Base-by-base conservation (phyloP, 768 basidiomycete genomes). In the Hysterangium stoloniferum region DNA sequence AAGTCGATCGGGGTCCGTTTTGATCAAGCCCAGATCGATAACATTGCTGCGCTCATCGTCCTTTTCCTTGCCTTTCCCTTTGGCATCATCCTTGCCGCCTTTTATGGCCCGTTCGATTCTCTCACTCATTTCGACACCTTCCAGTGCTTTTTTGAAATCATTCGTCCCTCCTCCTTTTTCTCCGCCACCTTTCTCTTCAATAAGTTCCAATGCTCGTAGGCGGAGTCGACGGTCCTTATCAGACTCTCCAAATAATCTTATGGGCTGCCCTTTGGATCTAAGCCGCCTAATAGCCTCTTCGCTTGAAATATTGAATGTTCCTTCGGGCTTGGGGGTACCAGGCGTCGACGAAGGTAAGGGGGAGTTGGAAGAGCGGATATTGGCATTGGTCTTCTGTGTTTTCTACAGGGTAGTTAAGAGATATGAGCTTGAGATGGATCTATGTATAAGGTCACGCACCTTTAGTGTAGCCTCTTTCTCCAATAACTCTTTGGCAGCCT, bases 161-260 rank as follows among this genome's bases (percentile, higher is more conserved):
- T 98, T 98, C 64, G 92, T 89, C 1, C 91, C 90, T 22, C 82
- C 85, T 19, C 52, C 57, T 29, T 80, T 75, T 51, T 89, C 84
- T n/a, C n/a, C n/a, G 52, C 80, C 77, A 3, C 82, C 87, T 48
- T 84, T 86, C 67, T 93, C 90, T 61, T 99, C 96, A 49, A 97
- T 88, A 32, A 99, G 79, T 63, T 99, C 96, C 13, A 99, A 71
- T 1, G 96, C 95, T 45, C 96, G 80, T 12, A 99, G 69, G 12
- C 96, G 81, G 12, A 97, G 68, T 28, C 93, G 73, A 8, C 96
- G 77, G 24, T 97, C 96, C 69, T 93, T 91, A 70, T 99, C 96
- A 0, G 84, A 81, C 64, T 99, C 96, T 28, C 84, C 96, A 61
- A 99, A 99, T 7, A 99, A 71, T 25, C 92, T 80, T 54, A 98